Evolutionary conservation across 805 yeast species (phyloP).

Genomic region (Saturnispora ahearnii): DNA sequence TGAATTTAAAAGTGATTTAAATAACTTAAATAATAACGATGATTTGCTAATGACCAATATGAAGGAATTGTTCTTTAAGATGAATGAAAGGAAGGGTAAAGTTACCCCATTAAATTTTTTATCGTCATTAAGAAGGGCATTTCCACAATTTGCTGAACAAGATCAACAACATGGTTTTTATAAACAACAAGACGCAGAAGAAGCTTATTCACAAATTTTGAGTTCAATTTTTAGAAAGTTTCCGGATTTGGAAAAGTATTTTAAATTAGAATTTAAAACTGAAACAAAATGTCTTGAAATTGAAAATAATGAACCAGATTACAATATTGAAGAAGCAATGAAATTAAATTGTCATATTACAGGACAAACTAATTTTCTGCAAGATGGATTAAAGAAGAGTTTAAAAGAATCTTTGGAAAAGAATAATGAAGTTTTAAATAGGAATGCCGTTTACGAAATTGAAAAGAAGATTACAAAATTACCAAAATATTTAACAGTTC

Average conservation of each 20-base stretch:
- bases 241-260: slow-evolving; percentile 46
- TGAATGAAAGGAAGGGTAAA: slow-evolving; percentile 32
- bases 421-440: slow-evolving; percentile 56
- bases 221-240: slow-evolving; percentile 39
- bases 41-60: slow-evolving; percentile 26
- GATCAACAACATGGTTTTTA: slow-evolving; percentile 52
- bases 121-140: slow-evolving; percentile 51
- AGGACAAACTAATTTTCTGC: slow-evolving; percentile 74
- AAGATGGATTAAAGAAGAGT: slow-evolving; percentile 73
- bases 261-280: slow-evolving; percentile 58
- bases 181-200: slow-evolving; percentile 98
- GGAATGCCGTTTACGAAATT: slow-evolving; percentile 64
- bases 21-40: slow-evolving; percentile 14
- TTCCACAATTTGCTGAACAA: slow-evolving; percentile 87
- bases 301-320: slow-evolving; percentile 37
- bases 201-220: slow-evolving; percentile 79
- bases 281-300: slow-evolving; percentile 49
- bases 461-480: slow-evolving; percentile 55
- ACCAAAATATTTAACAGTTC: slow-evolving; percentile 83
- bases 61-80: slow-evolving; percentile 37
- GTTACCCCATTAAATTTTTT: slow-evolving; percentile 64
- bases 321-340: slow-evolving; percentile 46
- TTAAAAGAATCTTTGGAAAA: slow-evolving; percentile 73
- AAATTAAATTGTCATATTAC: slow-evolving; percentile 88
- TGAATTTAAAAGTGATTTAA: slow-evolving; percentile 32